A percentile compares a stretch with the other conserved stretches of the same genome.
Evolutionary conservation across 805 yeast genomes (phyloP).

Genomic region (Candida rishiriensis): DNA sequence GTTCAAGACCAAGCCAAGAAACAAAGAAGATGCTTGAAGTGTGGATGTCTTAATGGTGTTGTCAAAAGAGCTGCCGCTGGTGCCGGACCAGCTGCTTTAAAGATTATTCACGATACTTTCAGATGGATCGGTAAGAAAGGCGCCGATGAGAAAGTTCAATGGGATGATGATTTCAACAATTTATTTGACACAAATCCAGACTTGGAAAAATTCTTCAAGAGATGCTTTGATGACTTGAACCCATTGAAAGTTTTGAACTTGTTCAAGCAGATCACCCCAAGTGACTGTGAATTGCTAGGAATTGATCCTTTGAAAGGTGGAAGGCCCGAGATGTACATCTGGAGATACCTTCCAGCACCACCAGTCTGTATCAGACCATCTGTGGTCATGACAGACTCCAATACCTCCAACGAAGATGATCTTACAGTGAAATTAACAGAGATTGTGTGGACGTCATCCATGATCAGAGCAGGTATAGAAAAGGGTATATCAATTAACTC

Average conservation of each 20-base stretch:
- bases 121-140: constrained; percentile 92
- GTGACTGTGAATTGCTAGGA: constrained; percentile 90
- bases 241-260: constrained; percentile 85
- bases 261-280: constrained; percentile 79
- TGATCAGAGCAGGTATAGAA: constrained; percentile 90
- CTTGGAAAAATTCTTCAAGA: constrained; percentile 75
- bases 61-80: constrained; percentile 95
- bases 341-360: constrained; percentile 98
- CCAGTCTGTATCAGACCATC: constrained; percentile 99
- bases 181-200: constrained; percentile 80
- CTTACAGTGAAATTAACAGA: constrained; percentile 93
- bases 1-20: constrained; percentile 91
- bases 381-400: constrained; percentile 82
- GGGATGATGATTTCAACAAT: constrained; percentile 83
- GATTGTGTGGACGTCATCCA: constrained; percentile 93
- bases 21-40: constrained; percentile 82
- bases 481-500: constrained; percentile 91
- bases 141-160: constrained; percentile 75
- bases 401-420: constrained; percentile 95
- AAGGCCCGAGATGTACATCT: constrained; percentile 91
- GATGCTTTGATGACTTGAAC: constrained; percentile 90
- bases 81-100: constrained; percentile 87
- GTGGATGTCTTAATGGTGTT: constrained; percentile 91
- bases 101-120: constrained; percentile 92
- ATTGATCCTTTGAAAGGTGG: constrained; percentile 84